Base-by-base conservation (phyloP, 139 green algal genomes). In the Asterochloris erici region DNA sequence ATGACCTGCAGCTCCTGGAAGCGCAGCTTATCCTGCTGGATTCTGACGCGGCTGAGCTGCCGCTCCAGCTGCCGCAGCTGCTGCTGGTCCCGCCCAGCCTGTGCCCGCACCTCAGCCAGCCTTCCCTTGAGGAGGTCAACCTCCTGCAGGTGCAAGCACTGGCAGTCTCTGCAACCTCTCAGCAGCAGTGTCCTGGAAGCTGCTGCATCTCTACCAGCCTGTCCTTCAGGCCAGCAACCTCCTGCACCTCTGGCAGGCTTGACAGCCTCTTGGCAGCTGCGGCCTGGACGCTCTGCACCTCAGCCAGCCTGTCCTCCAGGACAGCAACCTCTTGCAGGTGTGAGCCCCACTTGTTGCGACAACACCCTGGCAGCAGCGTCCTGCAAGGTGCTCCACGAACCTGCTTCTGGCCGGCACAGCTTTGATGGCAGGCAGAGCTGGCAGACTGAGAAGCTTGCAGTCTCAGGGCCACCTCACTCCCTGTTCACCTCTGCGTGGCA, bases 21-120 rank as follows among this genome's bases (percentile, higher is more conserved):
- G 23, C 60, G 14, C 16, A 14, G 23, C 15, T 24, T 29, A n/a
- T 61, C 24, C 16, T 80, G 60, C 24, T 80, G 69, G 60, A 69
- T 79, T 24, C 68, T 24, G 21, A n/a, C 60, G 60, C 47, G 68
- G 38, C 24, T n/a, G n/a, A 80, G 60, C 76, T 80, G 76, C 76
- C 76, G 68, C 60, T 80, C 76, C 24, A 70, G 38, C 76, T 80
- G 76, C 61, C 76, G 47, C 9, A 80, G 76, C 76, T 70, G 76
- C 76, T 80, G 76, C 60, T 80, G 76, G 21, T 61, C 47, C 60
- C 24, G 47, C 23, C 76, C 68, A 2, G 38, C 11, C 76, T 80
- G 60, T 21, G 0, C 29, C 60, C 68, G 76, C 14, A 21, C 26
- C 14, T 17, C 26, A 24, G 47, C 23, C 60, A 26, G 14, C 21